These are phyloP conservation scores for Hypoxylon perforatum DNA, from an alignment of 495 filamentous ascomycete genomes.

Conservation along the genomic window DNA sequence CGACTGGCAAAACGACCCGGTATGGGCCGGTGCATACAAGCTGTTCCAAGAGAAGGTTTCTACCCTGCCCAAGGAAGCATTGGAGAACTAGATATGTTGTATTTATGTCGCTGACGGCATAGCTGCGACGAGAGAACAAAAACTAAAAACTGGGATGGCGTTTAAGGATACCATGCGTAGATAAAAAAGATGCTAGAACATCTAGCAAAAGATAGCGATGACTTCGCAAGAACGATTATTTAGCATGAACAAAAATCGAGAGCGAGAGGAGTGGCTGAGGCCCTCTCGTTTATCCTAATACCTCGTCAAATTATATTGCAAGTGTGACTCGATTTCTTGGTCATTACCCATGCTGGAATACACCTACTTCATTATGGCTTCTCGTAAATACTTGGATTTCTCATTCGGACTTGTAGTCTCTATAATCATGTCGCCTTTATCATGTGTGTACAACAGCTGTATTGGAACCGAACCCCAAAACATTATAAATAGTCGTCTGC, in stretches of 20 bases:
- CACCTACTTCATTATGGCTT: not conserved
- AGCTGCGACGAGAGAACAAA: not conserved
- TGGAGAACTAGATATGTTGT: slow-evolving; percentile 46
- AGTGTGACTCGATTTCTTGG: not conserved
- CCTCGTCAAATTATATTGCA: not conserved
- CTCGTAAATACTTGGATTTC: not conserved
- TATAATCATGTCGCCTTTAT: not conserved
- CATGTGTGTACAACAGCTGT: slow-evolving; percentile 17
- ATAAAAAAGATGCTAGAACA: slow-evolving; percentile 29
- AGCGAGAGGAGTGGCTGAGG: not conserved
- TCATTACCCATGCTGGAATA: not conserved
- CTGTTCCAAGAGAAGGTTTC: slow-evolving; percentile 87
- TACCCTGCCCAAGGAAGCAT: slow-evolving; percentile 68
- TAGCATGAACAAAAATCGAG: slow-evolving; percentile 6
- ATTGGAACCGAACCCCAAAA: slow-evolving; percentile 29
- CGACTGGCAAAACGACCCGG: slow-evolving; percentile 73
- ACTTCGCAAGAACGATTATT: slow-evolving; percentile 20
- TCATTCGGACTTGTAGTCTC: too few relatives aligned
- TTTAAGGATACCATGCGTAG: slow-evolving; percentile 32
- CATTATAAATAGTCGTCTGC: slow-evolving; percentile 7
- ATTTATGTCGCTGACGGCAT: not conserved
- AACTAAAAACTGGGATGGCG: slow-evolving; percentile 19
- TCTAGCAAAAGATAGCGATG: slow-evolving; percentile 12
- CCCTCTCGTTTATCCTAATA: not conserved
- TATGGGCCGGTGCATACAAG: slow-evolving; percentile 86